Conservation (phyloP, 345 rosid genomes). For the Salix caprea region DNA sequence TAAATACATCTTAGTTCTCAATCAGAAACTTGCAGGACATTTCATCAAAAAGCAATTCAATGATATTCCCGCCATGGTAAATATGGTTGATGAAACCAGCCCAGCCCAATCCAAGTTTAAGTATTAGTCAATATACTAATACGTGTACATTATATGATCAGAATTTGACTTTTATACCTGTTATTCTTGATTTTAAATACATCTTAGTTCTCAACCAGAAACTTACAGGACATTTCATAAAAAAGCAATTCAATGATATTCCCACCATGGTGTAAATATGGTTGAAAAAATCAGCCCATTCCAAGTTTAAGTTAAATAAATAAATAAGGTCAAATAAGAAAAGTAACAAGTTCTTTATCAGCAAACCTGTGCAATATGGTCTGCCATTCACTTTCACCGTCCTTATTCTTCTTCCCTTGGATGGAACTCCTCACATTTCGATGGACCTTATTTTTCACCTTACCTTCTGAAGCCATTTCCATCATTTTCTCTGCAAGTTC, state of each 20-base stretch:
- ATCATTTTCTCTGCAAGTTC: constrained; percentile 77
- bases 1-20: neutral
- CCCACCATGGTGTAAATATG: neutral
- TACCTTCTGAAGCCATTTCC: constrained; percentile 66
- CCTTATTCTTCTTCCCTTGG: constrained; percentile 32
- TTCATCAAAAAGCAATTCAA: neutral
- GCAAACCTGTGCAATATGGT: constrained; percentile 63
- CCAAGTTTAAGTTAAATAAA: constrained; percentile 10
- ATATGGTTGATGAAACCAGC: neutral
- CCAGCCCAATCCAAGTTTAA: too few species aligned
- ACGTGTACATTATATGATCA: too few species aligned
- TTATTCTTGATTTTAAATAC: too few species aligned
- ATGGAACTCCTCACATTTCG: constrained; percentile 23
- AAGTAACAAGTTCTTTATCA: neutral
- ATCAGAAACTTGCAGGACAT: neutral
- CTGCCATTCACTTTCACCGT: constrained; percentile 56
- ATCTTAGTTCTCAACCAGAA: neutral
- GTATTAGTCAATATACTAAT: too few species aligned
- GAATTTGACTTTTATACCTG: too few species aligned
- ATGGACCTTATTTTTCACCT: constrained; percentile 36
- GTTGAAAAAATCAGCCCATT: neutral
- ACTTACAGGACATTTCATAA: neutral
- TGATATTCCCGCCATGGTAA: neutral
- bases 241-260: neutral
- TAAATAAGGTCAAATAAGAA: neutral